Evolutionary conservation across 345 rosid species (phyloP).

Genomic region (Euclidium syriacum): DNA sequence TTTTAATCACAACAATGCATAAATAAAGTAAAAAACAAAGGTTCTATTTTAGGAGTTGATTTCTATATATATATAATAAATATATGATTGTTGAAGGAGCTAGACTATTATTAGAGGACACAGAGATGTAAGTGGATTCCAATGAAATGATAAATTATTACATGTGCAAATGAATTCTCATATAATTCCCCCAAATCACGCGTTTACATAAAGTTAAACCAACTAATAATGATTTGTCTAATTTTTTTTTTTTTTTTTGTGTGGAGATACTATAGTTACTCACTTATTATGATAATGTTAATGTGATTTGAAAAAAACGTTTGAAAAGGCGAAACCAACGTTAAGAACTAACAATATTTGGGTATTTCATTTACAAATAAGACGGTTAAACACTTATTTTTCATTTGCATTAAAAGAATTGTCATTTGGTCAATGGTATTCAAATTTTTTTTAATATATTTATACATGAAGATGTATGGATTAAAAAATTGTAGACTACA

Average conservation of each 20-base stretch:
- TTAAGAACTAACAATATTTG: too few species aligned
- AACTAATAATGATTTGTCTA: background rate
- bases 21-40: background rate
- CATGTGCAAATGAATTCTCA: constrained; percentile 8
- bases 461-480: too few species aligned
- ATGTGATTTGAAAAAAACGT: too few species aligned
- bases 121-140: constrained; percentile 4
- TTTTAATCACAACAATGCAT: background rate
- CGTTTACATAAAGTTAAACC: constrained; percentile 12
- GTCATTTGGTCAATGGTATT: too few species aligned
- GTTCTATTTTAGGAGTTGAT: background rate
- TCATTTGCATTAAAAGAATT: too few species aligned
- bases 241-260: background rate
- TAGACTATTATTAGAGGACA: constrained; percentile 1
- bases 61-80: background rate
- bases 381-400: too few species aligned
- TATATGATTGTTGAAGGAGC: background rate
- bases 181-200: constrained; percentile 25
- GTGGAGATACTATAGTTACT: background rate
- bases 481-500: too few species aligned
- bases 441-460: too few species aligned
- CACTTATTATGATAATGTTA: too few species aligned
- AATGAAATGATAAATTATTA: constrained; percentile 9
- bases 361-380: too few species aligned
- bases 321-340: too few species aligned